Conservation (phyloP, 805 yeast species). For the Brettanomyces custersianus region DNA sequence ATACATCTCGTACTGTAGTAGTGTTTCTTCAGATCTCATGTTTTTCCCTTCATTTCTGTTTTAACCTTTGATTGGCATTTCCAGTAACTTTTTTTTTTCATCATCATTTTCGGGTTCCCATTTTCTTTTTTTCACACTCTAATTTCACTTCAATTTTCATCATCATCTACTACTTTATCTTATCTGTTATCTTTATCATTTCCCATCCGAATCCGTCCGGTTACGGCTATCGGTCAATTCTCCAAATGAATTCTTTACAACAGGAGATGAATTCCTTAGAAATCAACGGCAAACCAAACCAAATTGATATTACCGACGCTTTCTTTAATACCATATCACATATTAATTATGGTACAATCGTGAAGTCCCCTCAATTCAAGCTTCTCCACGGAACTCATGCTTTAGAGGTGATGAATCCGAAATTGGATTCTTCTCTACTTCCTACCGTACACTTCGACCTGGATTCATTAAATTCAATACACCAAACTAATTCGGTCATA, state of each 20-base stretch:
- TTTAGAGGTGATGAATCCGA: constrained; percentile 61
- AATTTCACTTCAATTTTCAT: not conserved
- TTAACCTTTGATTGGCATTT: too few species aligned
- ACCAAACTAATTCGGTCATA: constrained; percentile 40
- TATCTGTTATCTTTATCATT: too few species aligned
- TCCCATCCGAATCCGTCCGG: too few species aligned
- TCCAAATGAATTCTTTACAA: too few species aligned
- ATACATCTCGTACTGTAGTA: too few species aligned
- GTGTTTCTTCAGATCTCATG: too few species aligned
- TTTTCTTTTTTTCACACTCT: not conserved
- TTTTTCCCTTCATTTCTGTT: too few species aligned
- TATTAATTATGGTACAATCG: constrained; percentile 41
- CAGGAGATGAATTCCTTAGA: constrained; percentile 5
- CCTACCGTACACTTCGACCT: constrained; percentile 37
- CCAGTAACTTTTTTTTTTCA: not conserved
- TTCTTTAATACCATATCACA: constrained; percentile 30
- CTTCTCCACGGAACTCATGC: constrained; percentile 84
- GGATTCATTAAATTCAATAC: constrained; percentile 22
- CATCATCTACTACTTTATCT: too few species aligned
- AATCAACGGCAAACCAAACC: constrained; percentile 6
- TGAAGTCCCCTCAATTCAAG: constrained; percentile 50
- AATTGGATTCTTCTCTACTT: constrained; percentile 73
- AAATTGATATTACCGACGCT: constrained; percentile 48
- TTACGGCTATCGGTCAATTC: too few species aligned
- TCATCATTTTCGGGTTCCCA: not conserved